Conservation (phyloP, 495 filamentous ascomycete genomes). For the Penicillium coprophilum region DNA sequence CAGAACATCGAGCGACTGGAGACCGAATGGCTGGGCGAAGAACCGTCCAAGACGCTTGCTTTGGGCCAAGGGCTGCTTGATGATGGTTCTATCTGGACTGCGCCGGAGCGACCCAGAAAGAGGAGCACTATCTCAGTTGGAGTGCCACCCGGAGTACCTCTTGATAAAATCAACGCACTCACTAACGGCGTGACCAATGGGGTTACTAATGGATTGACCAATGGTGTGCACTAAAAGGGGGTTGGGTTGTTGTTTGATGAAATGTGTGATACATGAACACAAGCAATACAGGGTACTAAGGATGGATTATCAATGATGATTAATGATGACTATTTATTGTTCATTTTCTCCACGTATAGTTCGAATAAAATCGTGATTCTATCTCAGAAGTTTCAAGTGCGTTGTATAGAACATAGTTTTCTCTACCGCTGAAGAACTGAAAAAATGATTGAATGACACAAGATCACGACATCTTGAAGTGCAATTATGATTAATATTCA, state of each 20-base stretch:
- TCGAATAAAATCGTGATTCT: no score
- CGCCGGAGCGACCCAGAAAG: conserved; percentile 17
- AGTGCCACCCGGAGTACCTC: conserved; percentile 25
- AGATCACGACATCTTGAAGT: not conserved
- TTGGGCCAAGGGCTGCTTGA: conserved; percentile 42
- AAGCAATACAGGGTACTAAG: not conserved
- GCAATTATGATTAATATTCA: conserved; percentile 6
- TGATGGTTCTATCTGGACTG: conserved; percentile 30
- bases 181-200: conserved; percentile 15
- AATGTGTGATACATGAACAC: not conserved
- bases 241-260: not conserved
- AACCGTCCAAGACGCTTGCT: conserved; percentile 35
- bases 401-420: no score
- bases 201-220: conserved; percentile 14
- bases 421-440: no score
- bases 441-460: no score
- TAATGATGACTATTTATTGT: not conserved
- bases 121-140: conserved; percentile 25
- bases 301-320: not conserved
- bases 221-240: conserved; percentile 16
- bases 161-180: conserved; percentile 19
- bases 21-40: conserved; percentile 46
- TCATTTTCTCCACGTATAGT: not conserved
- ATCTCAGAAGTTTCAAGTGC: no score
- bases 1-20: conserved; percentile 43